A percentile compares a stretch with the other conserved stretches of the same genome.
Conservation (phyloP, 2,329 filamentous ascomycete species). For the Fusarium odoratissimum region DNA sequence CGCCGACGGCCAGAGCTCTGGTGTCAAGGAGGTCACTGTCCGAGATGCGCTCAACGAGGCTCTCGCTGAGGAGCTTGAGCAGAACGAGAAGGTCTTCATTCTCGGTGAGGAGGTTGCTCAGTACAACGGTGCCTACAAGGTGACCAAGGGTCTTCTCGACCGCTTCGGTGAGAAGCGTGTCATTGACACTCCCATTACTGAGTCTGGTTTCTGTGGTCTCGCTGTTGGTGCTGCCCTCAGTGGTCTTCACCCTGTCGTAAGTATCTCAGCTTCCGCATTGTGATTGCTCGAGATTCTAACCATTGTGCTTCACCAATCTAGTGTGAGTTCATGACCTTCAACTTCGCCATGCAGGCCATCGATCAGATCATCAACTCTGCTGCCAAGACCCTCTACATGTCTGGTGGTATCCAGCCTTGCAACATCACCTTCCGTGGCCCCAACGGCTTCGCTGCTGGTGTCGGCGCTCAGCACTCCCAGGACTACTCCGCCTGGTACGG, state of each 20-base stretch:
- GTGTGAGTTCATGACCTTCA: conserved; percentile 99
- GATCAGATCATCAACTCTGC: conserved; percentile 99
- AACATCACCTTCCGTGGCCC: conserved; percentile 99
- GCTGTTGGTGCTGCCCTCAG: conserved; percentile 95
- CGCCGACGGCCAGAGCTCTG: conserved; percentile 62
- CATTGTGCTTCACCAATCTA: conserved; percentile 50
- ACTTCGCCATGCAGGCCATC: conserved; percentile 99
- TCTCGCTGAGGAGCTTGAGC: conserved; percentile 95
- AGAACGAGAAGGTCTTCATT: conserved; percentile 94
- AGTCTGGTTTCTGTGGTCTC: conserved; percentile 93
- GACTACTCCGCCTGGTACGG: conserved; percentile 99
- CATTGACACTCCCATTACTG: conserved; percentile 98
- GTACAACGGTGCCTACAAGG: conserved; percentile 99
- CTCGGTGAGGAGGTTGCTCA: conserved; percentile 98
- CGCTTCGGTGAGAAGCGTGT: conserved; percentile 97
- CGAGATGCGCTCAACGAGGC: conserved; percentile 98
- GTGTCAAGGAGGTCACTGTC: conserved; percentile 93
- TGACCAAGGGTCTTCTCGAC: conserved; percentile 97
- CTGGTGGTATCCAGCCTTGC: conserved; percentile 98
- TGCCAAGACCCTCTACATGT: conserved; percentile 99
- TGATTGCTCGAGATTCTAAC: conserved; percentile 22
- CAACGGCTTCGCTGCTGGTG: conserved; percentile 97
- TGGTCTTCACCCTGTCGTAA: conserved; percentile 91
- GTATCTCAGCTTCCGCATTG: conserved; percentile 51
- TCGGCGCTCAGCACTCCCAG: conserved; percentile 97